Base-by-base conservation (phyloP, 176 grass and related monocot species). In the Carex myosuroides region DNA sequence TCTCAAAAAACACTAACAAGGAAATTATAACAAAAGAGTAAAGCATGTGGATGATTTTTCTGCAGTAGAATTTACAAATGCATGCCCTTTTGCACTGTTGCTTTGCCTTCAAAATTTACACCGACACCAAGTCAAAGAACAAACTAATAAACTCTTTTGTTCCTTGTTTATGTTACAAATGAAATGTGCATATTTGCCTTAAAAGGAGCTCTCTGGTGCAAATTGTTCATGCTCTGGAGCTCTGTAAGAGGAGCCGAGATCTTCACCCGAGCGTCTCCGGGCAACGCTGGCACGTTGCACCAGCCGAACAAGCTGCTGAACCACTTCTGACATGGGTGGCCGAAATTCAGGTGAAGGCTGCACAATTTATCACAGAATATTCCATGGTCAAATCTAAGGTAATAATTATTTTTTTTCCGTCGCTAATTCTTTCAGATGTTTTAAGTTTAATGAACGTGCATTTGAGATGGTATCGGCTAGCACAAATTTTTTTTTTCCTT, bases 321-420 rank as follows among this genome's bases (percentile, higher is more conserved):
- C 97, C 60, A 99, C 93, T 90, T 99, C 91, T 17, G 93, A 99
- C 93, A 99, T 94, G 1, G 97, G 93, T 57, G 97, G 97, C 14
- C 97, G 91, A 78, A 99, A 99, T 80, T 99, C 97, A 42, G 97
- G 93, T 70, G 94, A 91, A 2, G 91, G 87, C 97, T 99, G 64
- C 81, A 89, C 56, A 91, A 78, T 50, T 39, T 73, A 78, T 70
- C 1, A 87, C 17, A 70, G 60, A 24, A 3, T 32, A 58, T 84
- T 14, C 35, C 32, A 78, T 64, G 4, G 9, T 22, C 13, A 46
- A 54, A 54, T 11, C 71, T 53, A 13, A 75, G 20, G 11, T 79
- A 29, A 29, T 8, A 66, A 55, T 83, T 54, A 8, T 78, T 6
- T 18, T 17, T 55, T 1, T 77, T 29, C 11, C 1, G 14, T 70